Base-by-base conservation (phyloP, 345 rosid species). In the Syzygium grande region DNA sequence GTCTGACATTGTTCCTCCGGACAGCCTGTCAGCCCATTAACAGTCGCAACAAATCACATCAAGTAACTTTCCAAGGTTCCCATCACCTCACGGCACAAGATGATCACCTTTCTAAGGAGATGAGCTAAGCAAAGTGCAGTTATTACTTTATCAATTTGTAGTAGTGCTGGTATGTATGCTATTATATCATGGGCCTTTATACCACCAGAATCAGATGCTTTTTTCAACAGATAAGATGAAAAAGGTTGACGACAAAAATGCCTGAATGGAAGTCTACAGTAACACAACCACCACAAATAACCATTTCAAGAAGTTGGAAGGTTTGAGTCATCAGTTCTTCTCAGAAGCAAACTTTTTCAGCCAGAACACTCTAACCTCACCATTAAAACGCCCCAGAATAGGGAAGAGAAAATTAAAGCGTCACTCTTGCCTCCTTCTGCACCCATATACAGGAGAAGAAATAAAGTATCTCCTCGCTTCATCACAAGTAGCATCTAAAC, bases 11-110 rank as follows among this genome's bases (percentile, higher is more conserved):
- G 53, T 84, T 61, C 88, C 59, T 63, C 30, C 51, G 87, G 92
- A 88, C 92, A 90, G 84, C 87, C 90, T 91, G 85, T 88, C 86
- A 89, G 22, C 83, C 49, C 83, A 1, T 73, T 58, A 58, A 6
- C 58, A 25, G 55, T 87, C 87, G 87, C 68, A 85, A 87, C 9
- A 27, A 54, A 87, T 91, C 88, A 73, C 89, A 87, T 87, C 87
- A 89, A 30, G 52, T 30, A 29, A 52, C 59, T 52, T 84, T 52
- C 43, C 25, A 41, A 52, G 58, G 46, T n/a, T 52, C 51, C 86
- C 86, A 52, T 84, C 86, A 14, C 14, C 21, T 51, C 59, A 52
- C 86, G 15, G 55, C 34, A 51, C 38, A 84, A 19, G 80, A 73
- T 73, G 80, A 34, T 10, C 49, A 73, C 80, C 49, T 9, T 68